Evolutionary conservation across 2,329 filamentous ascomycete genomes (phyloP), one percentile per base, ranked within the genome.

Genomic region (Cercospora janseana): DNA sequence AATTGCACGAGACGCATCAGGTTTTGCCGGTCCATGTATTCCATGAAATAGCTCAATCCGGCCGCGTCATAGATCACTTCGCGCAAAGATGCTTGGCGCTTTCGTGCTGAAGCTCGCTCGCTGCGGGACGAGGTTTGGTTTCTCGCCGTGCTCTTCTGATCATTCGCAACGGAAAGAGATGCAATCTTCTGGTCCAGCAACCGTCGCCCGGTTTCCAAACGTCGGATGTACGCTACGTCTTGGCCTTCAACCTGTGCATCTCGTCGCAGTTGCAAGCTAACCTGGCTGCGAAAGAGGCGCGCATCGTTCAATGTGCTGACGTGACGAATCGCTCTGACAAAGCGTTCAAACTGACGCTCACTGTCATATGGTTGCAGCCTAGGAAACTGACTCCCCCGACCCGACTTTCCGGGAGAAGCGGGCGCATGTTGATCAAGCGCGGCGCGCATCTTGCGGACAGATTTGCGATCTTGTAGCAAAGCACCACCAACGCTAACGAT

Each of bases 21-120:
- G 12, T 80, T 79, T 66, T 91, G 87, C 32, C 93, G 84, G 67
- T 98, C 93, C 93, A 98, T 98, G 64, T 90, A 97, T 67, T 98
- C 93, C 93, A 98, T 98, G 72, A 98, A 97, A 67, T 95, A 98
- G 2, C 93, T 97, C 6, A 98, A 76, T 0, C 89, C 92, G 1
- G 92, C 87, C 2, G 93, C 82, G 68, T 94, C 90, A 59, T 91
- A 86, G 51, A 98, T 77, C n/a, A 98, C 78, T 58, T 97, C 90
- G 9, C 85, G 81, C 2, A 97, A 75, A 1, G 87, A 84, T 6
- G 86, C 85, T 60, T 87, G 86, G 57, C 90, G 85, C 29, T 91
- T 74, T 35, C 78, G 79, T 2, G 86, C 86, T n/a, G 79, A 71
- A 21, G 69, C 64, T 13, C 60, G 58, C 35, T 66, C 65, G 32